Percentiles rank a stretch among this genome's conserved stretches.
phyloP scores from a whole-genome alignment of 2,329 filamentous ascomycete species.

The Ophiostoma himal-ulmi region DNA sequence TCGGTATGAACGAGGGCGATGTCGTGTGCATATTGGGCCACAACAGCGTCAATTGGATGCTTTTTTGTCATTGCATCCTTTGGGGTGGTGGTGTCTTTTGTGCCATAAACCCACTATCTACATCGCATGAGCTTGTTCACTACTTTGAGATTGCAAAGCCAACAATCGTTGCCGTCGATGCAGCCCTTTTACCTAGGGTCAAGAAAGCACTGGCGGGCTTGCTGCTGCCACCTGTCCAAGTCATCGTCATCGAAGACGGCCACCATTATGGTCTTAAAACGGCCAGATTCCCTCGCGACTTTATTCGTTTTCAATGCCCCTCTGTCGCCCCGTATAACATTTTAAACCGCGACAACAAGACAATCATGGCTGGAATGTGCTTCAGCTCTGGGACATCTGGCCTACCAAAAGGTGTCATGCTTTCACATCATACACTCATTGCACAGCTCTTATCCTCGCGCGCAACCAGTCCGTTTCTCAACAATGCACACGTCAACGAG shows the following conservation, averaged over 20 bases:
- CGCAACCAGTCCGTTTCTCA: background rate
- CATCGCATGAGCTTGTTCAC: background rate
- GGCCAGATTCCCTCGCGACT: background rate
- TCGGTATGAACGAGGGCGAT: background rate
- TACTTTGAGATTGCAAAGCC: background rate
- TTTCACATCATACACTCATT: conserved; percentile 43
- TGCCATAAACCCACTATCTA: background rate
- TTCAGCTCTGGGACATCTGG: conserved; percentile 48
- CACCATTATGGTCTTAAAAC: background rate
- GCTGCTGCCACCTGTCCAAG: background rate
- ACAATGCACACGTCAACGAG: background rate
- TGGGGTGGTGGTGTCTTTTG: background rate
- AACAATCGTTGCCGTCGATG: background rate
- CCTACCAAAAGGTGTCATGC: conserved; percentile 42
- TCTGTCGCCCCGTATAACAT: background rate
- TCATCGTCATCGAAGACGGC: background rate
- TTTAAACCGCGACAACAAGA: conserved; percentile 15
- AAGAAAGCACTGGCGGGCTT: background rate
- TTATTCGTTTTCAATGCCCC: conserved; percentile 1
- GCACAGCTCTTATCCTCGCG: background rate
- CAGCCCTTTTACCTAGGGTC: background rate
- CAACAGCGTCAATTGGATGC: conserved; percentile 1
- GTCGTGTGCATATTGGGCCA: background rate
- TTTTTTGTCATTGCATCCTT: background rate
- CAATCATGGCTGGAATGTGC: conserved; percentile 31